Evolutionary conservation across 495 filamentous ascomycete genomes (phyloP).

Genomic region (Zalerion maritima): DNA sequence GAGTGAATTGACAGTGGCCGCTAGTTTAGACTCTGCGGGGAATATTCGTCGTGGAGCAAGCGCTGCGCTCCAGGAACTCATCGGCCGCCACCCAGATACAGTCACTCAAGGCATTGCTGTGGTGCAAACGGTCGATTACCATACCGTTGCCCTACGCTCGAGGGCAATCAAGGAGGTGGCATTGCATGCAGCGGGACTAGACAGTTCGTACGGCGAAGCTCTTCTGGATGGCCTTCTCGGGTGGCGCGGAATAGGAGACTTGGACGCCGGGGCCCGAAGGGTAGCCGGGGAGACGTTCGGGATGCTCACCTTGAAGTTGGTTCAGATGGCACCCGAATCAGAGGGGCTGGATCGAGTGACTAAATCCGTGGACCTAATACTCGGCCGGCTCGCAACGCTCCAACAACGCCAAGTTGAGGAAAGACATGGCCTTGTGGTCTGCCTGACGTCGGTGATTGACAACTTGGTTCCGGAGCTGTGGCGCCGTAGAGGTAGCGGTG

Average conservation of each 20-base stretch:
- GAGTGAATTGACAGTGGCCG: conserved; percentile 61
- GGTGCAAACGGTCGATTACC: conserved; percentile 84
- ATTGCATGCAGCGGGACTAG: conserved; percentile 46
- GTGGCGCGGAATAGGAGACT: conserved; percentile 75
- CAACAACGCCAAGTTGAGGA: conserved; percentile 48
- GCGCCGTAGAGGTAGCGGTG: not conserved
- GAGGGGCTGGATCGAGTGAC: conserved; percentile 16
- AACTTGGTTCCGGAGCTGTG: conserved; percentile 4
- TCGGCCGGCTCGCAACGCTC: conserved; percentile 30
- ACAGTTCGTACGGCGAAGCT: conserved; percentile 51
- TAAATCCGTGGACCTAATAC: conserved; percentile 18
- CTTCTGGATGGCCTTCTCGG: conserved; percentile 57
- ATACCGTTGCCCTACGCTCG: conserved; percentile 74
- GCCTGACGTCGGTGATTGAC: conserved; percentile 35
- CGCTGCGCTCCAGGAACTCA: conserved; percentile 84
- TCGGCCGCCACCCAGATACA: conserved; percentile 79
- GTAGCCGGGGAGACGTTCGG: conserved; percentile 58
- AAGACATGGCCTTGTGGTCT: conserved; percentile 52
- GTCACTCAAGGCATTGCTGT: conserved; percentile 67
- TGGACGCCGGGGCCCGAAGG: conserved; percentile 56
- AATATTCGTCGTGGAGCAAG: conserved; percentile 88
- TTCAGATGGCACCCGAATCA: conserved; percentile 2
- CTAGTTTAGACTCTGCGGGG: conserved; percentile 76
- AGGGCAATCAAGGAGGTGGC: conserved; percentile 68
- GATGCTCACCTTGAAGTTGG: conserved; percentile 30